phyloP scores from a whole-genome alignment of 176 grass and related monocot species.

The Rhynchospora breviuscula region DNA sequence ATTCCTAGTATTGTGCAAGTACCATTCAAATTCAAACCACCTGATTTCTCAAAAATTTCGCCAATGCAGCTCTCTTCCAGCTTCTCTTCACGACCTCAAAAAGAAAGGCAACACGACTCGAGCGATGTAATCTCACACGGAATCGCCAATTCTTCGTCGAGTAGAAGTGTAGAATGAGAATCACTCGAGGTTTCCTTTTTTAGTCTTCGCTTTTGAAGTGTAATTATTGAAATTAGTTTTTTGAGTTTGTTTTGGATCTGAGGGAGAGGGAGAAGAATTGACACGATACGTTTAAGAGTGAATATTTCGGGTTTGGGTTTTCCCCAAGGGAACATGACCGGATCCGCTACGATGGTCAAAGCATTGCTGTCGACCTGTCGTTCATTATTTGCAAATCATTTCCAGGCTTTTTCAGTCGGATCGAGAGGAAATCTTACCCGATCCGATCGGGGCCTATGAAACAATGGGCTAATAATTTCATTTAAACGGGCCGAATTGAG shows the following conservation, averaged over 20 bases:
- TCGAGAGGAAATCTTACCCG: no score
- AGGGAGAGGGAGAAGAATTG: neutral
- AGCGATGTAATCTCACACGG: neutral
- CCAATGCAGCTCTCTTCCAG: no score
- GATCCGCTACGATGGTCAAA: neutral
- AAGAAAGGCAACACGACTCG: neutral
- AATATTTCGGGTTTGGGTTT: no score
- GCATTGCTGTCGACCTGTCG: no score
- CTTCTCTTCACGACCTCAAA: neutral
- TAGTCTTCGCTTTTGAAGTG: neutral
- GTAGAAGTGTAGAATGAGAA: neutral
- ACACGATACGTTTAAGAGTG: neutral
- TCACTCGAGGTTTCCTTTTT: neutral
- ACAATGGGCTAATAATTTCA: no score
- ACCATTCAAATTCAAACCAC: no score
- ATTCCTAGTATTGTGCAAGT: no score
- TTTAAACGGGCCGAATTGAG: no score
- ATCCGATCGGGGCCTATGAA: no score
- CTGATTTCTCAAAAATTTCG: no score
- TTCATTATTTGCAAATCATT: no score
- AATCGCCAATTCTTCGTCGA: neutral
- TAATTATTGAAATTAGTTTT: neutral
- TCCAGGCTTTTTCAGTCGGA: no score
- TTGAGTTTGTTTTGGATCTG: conserved; percentile 7
- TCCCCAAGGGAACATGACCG: neutral